Evolutionary conservation across 1,139 yeast genomes (phyloP), one percentile per base, ranked within the genome.

Genomic region (Sugiyamaella sp.): DNA sequence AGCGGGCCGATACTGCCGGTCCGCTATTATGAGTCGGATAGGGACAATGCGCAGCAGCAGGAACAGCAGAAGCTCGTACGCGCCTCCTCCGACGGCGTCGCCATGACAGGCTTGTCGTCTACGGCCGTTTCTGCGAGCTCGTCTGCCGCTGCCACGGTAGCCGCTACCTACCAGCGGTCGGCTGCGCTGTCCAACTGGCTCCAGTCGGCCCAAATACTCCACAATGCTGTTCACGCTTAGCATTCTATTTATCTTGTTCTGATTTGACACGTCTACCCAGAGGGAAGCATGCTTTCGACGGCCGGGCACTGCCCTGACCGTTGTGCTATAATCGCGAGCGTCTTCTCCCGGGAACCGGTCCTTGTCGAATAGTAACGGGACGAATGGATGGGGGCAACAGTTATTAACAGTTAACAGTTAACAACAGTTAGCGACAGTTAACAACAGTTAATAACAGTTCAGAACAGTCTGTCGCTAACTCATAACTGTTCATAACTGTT

Each of bases 31-130:
- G 37, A 45, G 17, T 32, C 42, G 16, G 53, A 44, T 9, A 12
- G 25, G 16, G 49, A 45, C 37, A 41, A 38, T 12, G 49, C 45
- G 20, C 35, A 50, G 17, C 44, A 40, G 12, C 40, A 45, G 14
- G 53, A 50, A 27, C 53, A 50, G 17, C 35, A 50, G 33, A 44
- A 50, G 14, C 49, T 50, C n/a, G 49, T 50, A 33, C 46, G 35
- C 14, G 29, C 22, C 14, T 50, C 53, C 10, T 29, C 53, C 27
- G 44, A 46, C 16, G 50, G 45, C n/a, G 50, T 39, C 4, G 50
- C 50, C 37, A 29, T 32, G 32, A 14, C 44, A 14, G 16, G 33
- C 35, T 8, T 3, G 2, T 9, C 47, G 3, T 2, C 32, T 22
- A 32, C 20, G 8, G 14, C 40, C 4, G 21, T 16, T 9, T 5